These are phyloP conservation scores for Solanum clarkiae DNA, from an alignment of 257 asterid genomes.

Conservation along the genomic window DNA sequence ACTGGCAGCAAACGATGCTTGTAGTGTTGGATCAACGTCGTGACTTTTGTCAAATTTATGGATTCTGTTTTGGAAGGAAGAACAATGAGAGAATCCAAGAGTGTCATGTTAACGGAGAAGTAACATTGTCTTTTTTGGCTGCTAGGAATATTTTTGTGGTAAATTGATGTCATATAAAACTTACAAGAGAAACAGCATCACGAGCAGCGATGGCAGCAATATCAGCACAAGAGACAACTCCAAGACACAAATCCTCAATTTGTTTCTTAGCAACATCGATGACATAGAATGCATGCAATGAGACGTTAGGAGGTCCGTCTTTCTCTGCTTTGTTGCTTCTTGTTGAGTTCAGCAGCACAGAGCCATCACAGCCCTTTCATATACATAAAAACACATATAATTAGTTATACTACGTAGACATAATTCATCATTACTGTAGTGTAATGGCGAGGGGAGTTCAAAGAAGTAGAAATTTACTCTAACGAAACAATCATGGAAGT, in stretches of 20 bases:
- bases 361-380: conserved; percentile 77
- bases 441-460: background rate
- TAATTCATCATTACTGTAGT: no score
- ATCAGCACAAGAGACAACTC: conserved; percentile 86
- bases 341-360: conserved; percentile 54
- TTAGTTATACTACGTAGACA: background rate
- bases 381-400: background rate
- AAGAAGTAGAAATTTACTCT: conserved; percentile 24
- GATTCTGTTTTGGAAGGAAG: conserved; percentile 80
- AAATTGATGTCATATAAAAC: background rate
- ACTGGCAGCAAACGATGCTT: conserved; percentile 44
- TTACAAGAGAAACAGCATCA: conserved; percentile 71
- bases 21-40: conserved; percentile 48
- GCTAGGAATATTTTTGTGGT: background rate
- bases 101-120: conserved; percentile 1
- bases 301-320: conserved; percentile 69
- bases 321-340: conserved; percentile 46
- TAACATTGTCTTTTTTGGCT: background rate
- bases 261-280: conserved; percentile 56
- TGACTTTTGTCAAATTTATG: conserved; percentile 42
- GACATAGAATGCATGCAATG: conserved; percentile 74
- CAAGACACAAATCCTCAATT: conserved; percentile 56
- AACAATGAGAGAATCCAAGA: conserved; percentile 79
- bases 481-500: conserved; percentile 82
- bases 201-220: conserved; percentile 72